phyloP scores from a whole-genome alignment of 2,329 filamentous ascomycete species.

The Ceratocystis ficicola region DNA sequence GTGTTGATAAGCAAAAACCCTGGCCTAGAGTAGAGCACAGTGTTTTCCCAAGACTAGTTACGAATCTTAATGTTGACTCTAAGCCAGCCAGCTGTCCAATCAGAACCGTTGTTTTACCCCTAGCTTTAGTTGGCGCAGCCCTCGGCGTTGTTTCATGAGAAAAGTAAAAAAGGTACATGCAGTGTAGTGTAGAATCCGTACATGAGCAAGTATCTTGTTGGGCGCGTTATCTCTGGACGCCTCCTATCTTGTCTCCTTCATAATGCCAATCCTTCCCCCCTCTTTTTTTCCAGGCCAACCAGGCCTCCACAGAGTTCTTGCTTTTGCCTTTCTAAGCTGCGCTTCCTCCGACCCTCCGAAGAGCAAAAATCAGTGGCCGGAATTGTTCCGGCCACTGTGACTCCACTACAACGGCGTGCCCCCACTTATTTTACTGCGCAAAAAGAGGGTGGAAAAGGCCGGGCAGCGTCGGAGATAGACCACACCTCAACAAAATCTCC shows the following conservation, averaged over 20 bases:
- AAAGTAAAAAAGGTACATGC: not conserved
- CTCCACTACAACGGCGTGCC: constrained; percentile 8
- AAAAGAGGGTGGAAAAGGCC: not conserved
- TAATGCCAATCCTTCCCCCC: constrained; percentile 2
- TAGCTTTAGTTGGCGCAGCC: not conserved
- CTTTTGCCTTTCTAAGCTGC: not conserved
- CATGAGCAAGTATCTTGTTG: not conserved
- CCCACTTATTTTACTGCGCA: not conserved
- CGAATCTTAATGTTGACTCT: no score
- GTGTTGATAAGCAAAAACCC: not conserved
- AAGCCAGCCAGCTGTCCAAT: not conserved
- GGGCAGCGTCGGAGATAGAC: constrained; percentile 8
- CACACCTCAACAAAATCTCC: not conserved
- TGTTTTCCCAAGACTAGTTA: not conserved
- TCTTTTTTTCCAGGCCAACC: not conserved
- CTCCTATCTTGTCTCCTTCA: not conserved
- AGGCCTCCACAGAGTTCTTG: not conserved
- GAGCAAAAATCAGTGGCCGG: constrained; percentile 10
- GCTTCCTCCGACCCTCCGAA: constrained; percentile 10
- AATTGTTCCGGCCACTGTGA: constrained; percentile 18
- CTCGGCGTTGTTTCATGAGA: not conserved
- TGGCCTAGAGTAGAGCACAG: not conserved
- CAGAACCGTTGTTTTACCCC: not conserved
- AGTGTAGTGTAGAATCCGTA: not conserved
- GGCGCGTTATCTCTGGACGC: not conserved